These are phyloP conservation scores for Boletus patriciae DNA, from an alignment of 768 basidiomycete species.

Conservation along the genomic window DNA sequence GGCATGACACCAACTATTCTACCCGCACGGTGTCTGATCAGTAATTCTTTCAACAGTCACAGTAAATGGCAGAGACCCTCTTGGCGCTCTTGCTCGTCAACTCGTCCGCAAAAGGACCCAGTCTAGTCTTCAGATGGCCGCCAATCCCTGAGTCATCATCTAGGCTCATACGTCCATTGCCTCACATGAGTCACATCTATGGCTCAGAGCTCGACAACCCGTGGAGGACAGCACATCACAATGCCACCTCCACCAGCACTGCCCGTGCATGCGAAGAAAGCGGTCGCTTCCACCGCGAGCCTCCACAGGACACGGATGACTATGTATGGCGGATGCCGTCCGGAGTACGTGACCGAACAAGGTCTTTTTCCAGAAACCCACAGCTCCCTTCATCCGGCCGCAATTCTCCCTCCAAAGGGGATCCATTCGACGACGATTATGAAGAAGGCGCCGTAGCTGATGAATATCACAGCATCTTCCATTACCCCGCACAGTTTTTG, in stretches of 20 bases:
- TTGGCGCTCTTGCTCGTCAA: slow-evolving; percentile 82
- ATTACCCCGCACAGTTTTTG: slow-evolving; percentile 78
- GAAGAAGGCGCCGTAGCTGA: slow-evolving; percentile 37
- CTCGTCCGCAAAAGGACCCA: slow-evolving; percentile 77
- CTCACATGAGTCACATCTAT: slow-evolving; percentile 52
- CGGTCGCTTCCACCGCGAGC: neutral
- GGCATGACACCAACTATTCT: neutral
- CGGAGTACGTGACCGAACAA: slow-evolving; percentile 47
- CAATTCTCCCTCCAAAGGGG: slow-evolving; percentile 50
- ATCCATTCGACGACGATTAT: slow-evolving; percentile 36
- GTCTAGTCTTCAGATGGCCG: slow-evolving; percentile 83
- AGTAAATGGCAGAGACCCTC: slow-evolving; percentile 60
- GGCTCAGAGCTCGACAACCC: slow-evolving; percentile 63
- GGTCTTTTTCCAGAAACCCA: slow-evolving; percentile 49
- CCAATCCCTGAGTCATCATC: slow-evolving; percentile 62
- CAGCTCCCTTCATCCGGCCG: slow-evolving; percentile 50
- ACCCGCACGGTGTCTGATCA: neutral
- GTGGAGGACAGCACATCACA: slow-evolving; percentile 64
- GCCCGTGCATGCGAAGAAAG: slow-evolving; percentile 12
- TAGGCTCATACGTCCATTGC: slow-evolving; percentile 70
- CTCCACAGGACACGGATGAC: slow-evolving; percentile 39
- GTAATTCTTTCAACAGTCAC: neutral
- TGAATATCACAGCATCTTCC: slow-evolving; percentile 72
- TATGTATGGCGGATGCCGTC: slow-evolving; percentile 66
- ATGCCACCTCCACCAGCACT: slow-evolving; percentile 34